phyloP scores from a whole-genome alignment of 805 yeast species.

The Saccharomycodes ludwigii region DNA sequence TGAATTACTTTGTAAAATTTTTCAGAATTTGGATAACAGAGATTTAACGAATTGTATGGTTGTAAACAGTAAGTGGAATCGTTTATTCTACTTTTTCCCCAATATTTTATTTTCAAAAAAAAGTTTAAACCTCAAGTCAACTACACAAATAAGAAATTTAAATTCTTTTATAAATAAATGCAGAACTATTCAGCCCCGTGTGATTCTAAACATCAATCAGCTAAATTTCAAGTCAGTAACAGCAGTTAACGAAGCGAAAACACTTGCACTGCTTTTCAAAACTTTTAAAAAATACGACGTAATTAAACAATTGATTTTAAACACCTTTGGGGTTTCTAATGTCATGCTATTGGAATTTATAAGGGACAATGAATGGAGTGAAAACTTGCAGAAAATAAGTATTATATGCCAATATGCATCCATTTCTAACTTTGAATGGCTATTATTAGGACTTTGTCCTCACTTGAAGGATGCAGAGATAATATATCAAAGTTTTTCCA shows the following conservation, averaged over 20 bases:
- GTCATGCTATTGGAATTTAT: background rate
- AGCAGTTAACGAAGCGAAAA: background rate
- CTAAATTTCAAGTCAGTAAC: background rate
- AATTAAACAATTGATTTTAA: background rate
- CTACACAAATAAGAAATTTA: conserved; percentile 9
- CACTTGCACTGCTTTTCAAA: background rate
- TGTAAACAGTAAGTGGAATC: conserved; percentile 16
- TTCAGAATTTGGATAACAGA: conserved; percentile 10
- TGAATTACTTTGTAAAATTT: conserved; percentile 15
- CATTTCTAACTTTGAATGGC: conserved; percentile 4
- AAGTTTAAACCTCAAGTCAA: conserved; percentile 9
- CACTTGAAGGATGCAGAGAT: conserved; percentile 14
- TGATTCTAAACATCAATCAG: background rate
- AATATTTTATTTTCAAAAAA: conserved; percentile 10
- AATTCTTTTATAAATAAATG: conserved; percentile 12
- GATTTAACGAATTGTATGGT: conserved; percentile 12
- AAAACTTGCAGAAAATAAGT: background rate
- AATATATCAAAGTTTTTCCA: conserved; percentile 11
- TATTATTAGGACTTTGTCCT: conserved; percentile 14
- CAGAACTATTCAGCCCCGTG: conserved; percentile 2
- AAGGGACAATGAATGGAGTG: background rate
- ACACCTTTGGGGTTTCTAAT: background rate
- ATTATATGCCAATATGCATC: background rate
- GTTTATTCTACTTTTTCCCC: conserved; percentile 11
- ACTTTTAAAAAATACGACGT: background rate